Percentiles rank a stretch among this genome's conserved stretches.
These are phyloP conservation scores for Excoecaria cochinchinensis DNA, from an alignment of 345 rosid genomes.

Conservation along the genomic window DNA sequence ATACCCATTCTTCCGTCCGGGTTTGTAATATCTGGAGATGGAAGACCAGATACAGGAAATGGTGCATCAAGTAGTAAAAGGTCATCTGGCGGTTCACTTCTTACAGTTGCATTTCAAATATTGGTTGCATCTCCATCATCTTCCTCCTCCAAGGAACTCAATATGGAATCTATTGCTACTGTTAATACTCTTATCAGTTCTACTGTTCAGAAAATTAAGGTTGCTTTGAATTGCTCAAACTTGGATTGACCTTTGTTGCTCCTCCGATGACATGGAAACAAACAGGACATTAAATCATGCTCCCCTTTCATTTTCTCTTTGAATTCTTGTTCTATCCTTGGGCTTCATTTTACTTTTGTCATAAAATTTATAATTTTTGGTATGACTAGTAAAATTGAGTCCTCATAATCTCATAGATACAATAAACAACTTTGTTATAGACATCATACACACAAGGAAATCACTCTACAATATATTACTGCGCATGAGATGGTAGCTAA, in stretches of 20 bases:
- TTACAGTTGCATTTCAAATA: conserved; percentile 65
- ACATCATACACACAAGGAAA: too few species aligned
- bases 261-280: too few species aligned
- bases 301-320: too few species aligned
- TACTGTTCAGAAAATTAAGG: conserved; percentile 52
- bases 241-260: neutral
- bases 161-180: conserved; percentile 43
- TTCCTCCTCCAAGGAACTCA: conserved; percentile 20
- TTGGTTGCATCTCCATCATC: conserved; percentile 31
- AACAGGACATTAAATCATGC: too few species aligned
- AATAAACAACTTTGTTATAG: too few species aligned
- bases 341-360: too few species aligned
- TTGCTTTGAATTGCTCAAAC: conserved; percentile 32
- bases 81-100: conserved; percentile 41
- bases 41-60: conserved; percentile 16
- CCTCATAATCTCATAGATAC: neutral
- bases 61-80: conserved; percentile 17
- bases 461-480: neutral
- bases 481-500: neutral
- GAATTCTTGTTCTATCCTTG: too few species aligned
- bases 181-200: conserved; percentile 53
- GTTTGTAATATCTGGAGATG: conserved; percentile 53
- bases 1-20: conserved; percentile 77
- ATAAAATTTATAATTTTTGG: too few species aligned
- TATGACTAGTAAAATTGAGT: too few species aligned